A percentile compares a stretch with the other conserved stretches of the same genome.
phyloP scores from a whole-genome alignment of 495 filamentous ascomycete species.

The Xylaria scruposa region DNA sequence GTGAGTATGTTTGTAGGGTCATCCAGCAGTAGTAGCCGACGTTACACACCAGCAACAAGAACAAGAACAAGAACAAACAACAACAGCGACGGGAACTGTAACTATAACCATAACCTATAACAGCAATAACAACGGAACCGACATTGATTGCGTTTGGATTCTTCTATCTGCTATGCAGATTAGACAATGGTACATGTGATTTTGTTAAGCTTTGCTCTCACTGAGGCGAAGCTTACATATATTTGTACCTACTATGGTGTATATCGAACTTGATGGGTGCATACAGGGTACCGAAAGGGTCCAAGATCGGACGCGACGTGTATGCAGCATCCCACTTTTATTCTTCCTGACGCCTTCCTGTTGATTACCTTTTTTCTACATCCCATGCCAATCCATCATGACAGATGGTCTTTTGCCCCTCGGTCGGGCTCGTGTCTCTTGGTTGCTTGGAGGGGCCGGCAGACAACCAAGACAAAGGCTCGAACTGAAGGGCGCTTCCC shows the following conservation, averaged over 20 bases:
- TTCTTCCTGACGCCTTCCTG: slow-evolving; percentile 18
- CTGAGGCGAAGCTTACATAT: not conserved
- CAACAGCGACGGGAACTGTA: not conserved
- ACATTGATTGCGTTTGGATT: not conserved
- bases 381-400: not conserved
- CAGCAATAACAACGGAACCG: not conserved
- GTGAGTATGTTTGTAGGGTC: not conserved
- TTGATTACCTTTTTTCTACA: slow-evolving; percentile 16
- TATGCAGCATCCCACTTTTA: slow-evolving; percentile 23
- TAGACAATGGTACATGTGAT: not conserved
- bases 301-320: slow-evolving; percentile 21
- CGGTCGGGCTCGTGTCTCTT: not conserved
- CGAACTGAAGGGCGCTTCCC: not conserved
- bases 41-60: not conserved
- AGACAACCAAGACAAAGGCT: not conserved
- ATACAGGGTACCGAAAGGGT: slow-evolving; percentile 18
- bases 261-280: not conserved
- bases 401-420: slow-evolving; percentile 17
- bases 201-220: not conserved
- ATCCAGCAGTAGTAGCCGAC: not conserved
- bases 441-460: not conserved
- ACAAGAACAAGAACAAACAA: not conserved
- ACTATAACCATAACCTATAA: not conserved
- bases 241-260: not conserved
- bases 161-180: not conserved